phyloP scores from a whole-genome alignment of 2,329 filamentous ascomycete genomes.

The Fusarium siculi region DNA sequence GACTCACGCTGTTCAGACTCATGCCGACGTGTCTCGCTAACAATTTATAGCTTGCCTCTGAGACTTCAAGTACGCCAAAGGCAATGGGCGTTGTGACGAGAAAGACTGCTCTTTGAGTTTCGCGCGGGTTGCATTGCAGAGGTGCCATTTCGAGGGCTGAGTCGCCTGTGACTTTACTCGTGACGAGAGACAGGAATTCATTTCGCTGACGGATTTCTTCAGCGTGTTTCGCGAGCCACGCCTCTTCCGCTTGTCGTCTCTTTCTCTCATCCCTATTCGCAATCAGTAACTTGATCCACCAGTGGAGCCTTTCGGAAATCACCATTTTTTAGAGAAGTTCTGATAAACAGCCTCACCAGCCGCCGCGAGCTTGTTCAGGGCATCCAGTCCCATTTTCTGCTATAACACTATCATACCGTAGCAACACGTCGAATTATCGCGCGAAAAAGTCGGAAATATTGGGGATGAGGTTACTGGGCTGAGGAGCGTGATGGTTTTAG shows the following conservation, averaged over 20 bases:
- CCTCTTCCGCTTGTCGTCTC: not conserved
- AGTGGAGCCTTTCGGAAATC: not conserved
- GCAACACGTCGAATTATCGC: not conserved
- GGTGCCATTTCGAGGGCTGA: constrained; percentile 37
- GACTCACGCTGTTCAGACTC: constrained; percentile 42
- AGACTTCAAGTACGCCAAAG: constrained; percentile 38
- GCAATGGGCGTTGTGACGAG: constrained; percentile 39
- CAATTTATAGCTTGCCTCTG: constrained; percentile 35
- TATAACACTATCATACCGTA: constrained; percentile 10
- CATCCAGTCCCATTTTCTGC: constrained; percentile 31
- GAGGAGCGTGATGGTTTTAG: not conserved
- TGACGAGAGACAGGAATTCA: constrained; percentile 29
- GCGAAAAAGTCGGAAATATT: not conserved
- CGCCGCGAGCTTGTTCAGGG: constrained; percentile 28
- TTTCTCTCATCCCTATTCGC: constrained; percentile 24
- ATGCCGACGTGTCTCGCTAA: constrained; percentile 39
- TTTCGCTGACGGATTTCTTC: constrained; percentile 37
- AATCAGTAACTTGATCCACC: not conserved
- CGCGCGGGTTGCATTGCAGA: constrained; percentile 23
- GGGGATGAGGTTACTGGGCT: not conserved
- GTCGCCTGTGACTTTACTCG: constrained; percentile 34
- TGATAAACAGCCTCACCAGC: constrained; percentile 31
- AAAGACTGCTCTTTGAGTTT: constrained; percentile 37
- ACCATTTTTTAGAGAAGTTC: constrained; percentile 36
- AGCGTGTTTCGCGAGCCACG: constrained; percentile 3